Conservation (phyloP, 495 filamentous ascomycete genomes). For the Annulohypoxylon nitens region DNA sequence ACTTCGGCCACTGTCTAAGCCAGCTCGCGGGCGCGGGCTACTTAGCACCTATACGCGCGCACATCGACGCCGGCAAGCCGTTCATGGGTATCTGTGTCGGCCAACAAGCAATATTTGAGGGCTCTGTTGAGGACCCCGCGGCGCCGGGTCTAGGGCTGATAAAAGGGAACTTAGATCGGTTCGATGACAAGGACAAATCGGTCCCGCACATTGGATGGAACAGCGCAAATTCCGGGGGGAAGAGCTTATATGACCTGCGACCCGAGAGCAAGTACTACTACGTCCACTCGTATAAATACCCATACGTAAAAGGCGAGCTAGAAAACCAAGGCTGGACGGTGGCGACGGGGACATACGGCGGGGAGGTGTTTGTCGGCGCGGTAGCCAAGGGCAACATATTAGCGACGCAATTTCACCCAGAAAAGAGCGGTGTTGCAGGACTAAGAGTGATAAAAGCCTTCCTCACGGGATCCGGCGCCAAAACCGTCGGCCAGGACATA, state of each 20-base stretch:
- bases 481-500: constrained; percentile 48
- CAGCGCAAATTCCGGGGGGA: constrained; percentile 70
- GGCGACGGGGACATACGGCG: constrained; percentile 87
- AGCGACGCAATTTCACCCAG: constrained; percentile 96
- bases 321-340: constrained; percentile 88
- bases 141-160: constrained; percentile 81
- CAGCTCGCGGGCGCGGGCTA: constrained; percentile 85
- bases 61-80: constrained; percentile 88
- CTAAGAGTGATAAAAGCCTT: constrained; percentile 87
- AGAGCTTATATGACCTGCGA: constrained; percentile 77
- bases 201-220: constrained; percentile 99
- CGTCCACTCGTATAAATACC: constrained; percentile 92
- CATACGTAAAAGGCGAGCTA: constrained; percentile 75
- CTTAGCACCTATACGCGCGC: constrained; percentile 79
- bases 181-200: constrained; percentile 81
- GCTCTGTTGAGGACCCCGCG: constrained; percentile 80
- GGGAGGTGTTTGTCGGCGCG: constrained; percentile 92
- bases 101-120: constrained; percentile 87
- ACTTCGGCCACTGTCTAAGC: constrained; percentile 94
- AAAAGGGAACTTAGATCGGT: constrained; percentile 76
- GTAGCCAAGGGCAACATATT: constrained; percentile 86
- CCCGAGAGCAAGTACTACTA: constrained; percentile 96
- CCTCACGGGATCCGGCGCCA: constrained; percentile 72
- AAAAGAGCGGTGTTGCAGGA: constrained; percentile 94
- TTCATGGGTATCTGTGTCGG: constrained; percentile 99